Evolutionary conservation across 768 basidiomycete genomes (phyloP).

Genomic region (Tulasnella sp.): DNA sequence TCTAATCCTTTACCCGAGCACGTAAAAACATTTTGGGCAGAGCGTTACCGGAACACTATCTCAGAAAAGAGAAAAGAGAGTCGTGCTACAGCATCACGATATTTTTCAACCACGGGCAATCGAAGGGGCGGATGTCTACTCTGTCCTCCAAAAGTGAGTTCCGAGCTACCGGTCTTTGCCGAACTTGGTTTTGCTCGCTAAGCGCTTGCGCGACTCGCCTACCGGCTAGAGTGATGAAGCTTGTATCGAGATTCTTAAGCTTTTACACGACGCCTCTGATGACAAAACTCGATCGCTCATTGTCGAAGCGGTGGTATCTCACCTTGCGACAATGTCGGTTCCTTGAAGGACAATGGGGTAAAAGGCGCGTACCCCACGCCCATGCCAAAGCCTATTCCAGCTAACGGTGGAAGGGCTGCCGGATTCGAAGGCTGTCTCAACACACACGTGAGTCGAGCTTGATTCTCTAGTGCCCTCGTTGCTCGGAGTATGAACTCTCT

Average conservation of each 20-base stretch:
- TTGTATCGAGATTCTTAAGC: conserved; percentile 22
- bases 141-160: conserved; percentile 17
- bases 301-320: neutral
- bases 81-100: conserved; percentile 11
- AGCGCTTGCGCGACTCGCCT: too few relatives aligned
- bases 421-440: neutral
- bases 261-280: conserved; percentile 10
- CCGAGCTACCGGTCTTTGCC: too few relatives aligned
- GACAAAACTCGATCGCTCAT: conserved; percentile 1
- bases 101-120: conserved; percentile 27
- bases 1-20: neutral
- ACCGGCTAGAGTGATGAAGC: conserved; percentile 3
- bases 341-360: neutral
- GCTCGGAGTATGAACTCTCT: too few relatives aligned
- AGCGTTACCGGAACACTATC: neutral
- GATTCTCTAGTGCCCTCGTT: too few relatives aligned
- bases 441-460: neutral
- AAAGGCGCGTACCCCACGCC: neutral
- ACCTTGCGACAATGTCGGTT: neutral
- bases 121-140: conserved; percentile 28
- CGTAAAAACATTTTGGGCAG: neutral
- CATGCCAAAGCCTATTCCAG: neutral
- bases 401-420: conserved; percentile 23
- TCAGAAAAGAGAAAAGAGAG: neutral
- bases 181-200: neutral